Percentiles rank a stretch among this genome's conserved stretches.
Conservation (phyloP, 176 grass and related monocot species). For the Triticum dicoccoides region DNA sequence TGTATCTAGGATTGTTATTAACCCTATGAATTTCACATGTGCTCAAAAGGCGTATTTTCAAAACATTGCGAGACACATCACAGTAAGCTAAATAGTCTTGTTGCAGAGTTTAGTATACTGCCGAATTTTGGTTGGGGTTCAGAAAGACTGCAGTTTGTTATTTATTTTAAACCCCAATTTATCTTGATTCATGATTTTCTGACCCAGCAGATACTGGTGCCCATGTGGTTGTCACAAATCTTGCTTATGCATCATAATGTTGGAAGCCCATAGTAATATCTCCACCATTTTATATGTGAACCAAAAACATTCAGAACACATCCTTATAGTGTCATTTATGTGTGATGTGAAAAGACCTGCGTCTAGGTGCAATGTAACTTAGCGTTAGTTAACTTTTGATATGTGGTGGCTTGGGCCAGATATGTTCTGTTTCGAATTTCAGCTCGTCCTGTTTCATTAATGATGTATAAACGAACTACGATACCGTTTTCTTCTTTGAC, state of each 20-base stretch:
- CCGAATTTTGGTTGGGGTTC: not conserved
- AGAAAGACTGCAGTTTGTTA: not conserved
- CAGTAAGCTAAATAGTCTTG: not conserved
- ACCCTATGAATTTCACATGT: not conserved
- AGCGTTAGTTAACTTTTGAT: not conserved
- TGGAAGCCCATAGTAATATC: not conserved
- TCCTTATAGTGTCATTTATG: not conserved
- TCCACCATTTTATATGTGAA: not conserved
- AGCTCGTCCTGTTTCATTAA: not conserved
- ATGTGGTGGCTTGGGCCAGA: not conserved
- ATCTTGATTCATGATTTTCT: not conserved
- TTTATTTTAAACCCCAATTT: not conserved
- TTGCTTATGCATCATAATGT: not conserved
- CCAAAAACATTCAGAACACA: not conserved
- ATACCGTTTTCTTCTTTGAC: not conserved
- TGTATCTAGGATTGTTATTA: not conserved
- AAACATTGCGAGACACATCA: not conserved
- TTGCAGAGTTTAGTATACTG: not conserved
- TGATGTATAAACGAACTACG: not conserved
- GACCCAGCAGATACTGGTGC: not conserved
- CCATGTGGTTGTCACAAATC: not conserved
- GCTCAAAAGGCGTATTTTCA: not conserved
- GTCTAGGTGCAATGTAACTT: not conserved
- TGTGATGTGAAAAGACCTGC: not conserved
- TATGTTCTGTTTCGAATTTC: not conserved